Evolutionary conservation across 352 stramenopile genomes (phyloP).

Genomic region (Phytophthora citrophthora): DNA sequence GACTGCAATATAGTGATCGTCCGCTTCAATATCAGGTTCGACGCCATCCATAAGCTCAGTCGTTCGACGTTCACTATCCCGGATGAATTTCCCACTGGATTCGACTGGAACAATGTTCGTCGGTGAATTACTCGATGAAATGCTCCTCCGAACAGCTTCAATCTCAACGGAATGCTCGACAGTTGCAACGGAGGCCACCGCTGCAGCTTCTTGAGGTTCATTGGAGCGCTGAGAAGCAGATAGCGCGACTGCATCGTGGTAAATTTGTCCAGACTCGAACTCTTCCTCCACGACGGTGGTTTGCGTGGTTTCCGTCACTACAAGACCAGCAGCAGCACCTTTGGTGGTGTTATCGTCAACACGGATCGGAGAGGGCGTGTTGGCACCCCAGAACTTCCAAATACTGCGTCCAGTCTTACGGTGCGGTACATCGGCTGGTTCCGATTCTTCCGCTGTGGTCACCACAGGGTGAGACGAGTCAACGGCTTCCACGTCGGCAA

Average conservation of each 20-base stretch:
- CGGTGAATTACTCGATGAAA: slow-evolving; percentile 3
- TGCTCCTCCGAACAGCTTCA: slow-evolving; percentile 17
- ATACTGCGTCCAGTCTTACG: slow-evolving; percentile 31
- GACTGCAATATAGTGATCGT: slow-evolving; percentile 36
- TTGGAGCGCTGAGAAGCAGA: slow-evolving; percentile 4
- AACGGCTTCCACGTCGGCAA: not conserved
- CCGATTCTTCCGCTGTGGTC: slow-evolving; percentile 2
- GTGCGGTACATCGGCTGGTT: slow-evolving; percentile 4
- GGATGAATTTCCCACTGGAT: slow-evolving; percentile 13
- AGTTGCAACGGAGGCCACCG: not conserved
- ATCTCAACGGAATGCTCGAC: slow-evolving; percentile 2
- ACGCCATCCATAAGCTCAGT: slow-evolving; percentile 37
- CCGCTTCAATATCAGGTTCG: slow-evolving; percentile 33
- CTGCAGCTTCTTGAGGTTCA: not conserved
- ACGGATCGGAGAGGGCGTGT: slow-evolving; percentile 17
- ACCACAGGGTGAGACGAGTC: not conserved
- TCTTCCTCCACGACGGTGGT: slow-evolving; percentile 20
- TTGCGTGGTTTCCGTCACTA: slow-evolving; percentile 17
- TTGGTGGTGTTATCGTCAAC: slow-evolving; percentile 1
- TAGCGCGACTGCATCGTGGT: not conserved
- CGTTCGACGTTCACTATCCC: slow-evolving; percentile 40
- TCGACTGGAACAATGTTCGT: slow-evolving; percentile 1
- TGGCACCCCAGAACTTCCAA: slow-evolving; percentile 33
- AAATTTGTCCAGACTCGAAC: not conserved
- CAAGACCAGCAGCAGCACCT: not conserved